Conservation (phyloP, 2,329 filamentous ascomycete genomes). For the Berkeleyomyces rouxiae region DNA sequence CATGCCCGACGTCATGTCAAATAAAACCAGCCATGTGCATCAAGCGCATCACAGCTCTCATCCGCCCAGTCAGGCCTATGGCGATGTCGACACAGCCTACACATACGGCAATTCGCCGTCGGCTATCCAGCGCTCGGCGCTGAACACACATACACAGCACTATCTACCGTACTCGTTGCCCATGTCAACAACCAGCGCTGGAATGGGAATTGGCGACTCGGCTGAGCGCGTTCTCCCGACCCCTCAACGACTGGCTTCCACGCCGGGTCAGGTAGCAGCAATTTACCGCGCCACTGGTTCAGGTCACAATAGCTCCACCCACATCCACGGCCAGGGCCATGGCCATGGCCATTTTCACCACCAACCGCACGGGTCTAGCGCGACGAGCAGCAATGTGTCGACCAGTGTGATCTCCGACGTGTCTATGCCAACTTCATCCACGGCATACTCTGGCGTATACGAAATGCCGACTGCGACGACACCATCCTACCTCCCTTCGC, state of each 20-base stretch:
- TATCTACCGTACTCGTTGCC: conserved; percentile 1
- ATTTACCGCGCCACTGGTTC: neutral
- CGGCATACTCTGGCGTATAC: neutral
- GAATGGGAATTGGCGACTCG: neutral
- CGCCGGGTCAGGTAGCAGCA: neutral
- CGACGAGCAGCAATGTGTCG: no score
- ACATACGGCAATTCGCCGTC: conserved; percentile 18
- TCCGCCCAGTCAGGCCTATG: conserved; percentile 23
- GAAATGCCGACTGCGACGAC: neutral
- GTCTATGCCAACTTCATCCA: neutral
- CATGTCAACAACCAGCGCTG: neutral
- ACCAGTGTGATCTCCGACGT: neutral
- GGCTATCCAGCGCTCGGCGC: neutral
- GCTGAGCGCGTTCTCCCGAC: neutral
- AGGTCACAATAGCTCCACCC: neutral
- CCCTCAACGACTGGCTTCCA: neutral
- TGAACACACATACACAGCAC: neutral
- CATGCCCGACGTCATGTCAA: conserved; percentile 19
- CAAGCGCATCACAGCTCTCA: conserved; percentile 8
- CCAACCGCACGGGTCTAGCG: neutral
- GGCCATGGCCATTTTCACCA: neutral
- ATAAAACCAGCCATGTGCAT: conserved; percentile 13
- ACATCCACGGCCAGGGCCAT: neutral
- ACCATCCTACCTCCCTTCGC: neutral
- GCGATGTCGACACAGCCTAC: conserved; percentile 22